These are phyloP conservation scores for Leucogyrophana mollusca DNA, from an alignment of 768 basidiomycete genomes.

Conservation along the genomic window DNA sequence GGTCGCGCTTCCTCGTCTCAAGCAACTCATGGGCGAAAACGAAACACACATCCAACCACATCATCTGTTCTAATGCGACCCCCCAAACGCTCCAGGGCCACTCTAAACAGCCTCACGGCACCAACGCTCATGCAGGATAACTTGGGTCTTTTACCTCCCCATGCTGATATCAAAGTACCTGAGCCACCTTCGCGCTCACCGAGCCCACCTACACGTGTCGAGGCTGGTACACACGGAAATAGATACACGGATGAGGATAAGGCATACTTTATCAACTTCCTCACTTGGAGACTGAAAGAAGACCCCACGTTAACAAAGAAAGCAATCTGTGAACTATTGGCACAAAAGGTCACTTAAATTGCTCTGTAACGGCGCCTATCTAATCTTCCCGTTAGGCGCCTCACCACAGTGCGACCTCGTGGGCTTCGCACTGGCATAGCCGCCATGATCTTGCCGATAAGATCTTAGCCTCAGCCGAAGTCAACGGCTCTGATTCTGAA, in stretches of 20 bases:
- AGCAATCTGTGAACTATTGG: conserved; percentile 53
- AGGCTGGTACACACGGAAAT: conserved; percentile 49
- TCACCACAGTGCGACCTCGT: conserved; percentile 61
- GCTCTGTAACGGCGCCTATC: neutral
- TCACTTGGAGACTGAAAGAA: conserved; percentile 57
- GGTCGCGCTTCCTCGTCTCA: conserved; percentile 21
- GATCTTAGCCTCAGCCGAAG: conserved; percentile 36
- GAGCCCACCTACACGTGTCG: conserved; percentile 54
- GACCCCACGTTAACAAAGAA: conserved; percentile 52
- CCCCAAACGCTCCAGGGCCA: conserved; percentile 33
- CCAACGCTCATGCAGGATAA: conserved; percentile 30
- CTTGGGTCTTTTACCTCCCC: conserved; percentile 57
- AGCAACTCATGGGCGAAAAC: conserved; percentile 21
- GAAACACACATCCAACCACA: conserved; percentile 10
- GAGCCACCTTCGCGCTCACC: conserved; percentile 69
- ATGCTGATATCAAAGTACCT: conserved; percentile 58
- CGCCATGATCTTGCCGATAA: conserved; percentile 68
- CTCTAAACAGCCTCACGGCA: conserved; percentile 61
- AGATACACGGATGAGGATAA: conserved; percentile 68
- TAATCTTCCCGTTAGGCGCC: conserved; percentile 48
- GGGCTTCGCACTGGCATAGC: conserved; percentile 67
- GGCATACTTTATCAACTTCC: conserved; percentile 64
- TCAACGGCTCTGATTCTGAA: conserved; percentile 8
- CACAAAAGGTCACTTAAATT: conserved; percentile 47
- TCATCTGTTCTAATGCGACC: conserved; percentile 22